These are phyloP conservation scores for Plantago major DNA, from an alignment of 257 asterid genomes.

Conservation along the genomic window DNA sequence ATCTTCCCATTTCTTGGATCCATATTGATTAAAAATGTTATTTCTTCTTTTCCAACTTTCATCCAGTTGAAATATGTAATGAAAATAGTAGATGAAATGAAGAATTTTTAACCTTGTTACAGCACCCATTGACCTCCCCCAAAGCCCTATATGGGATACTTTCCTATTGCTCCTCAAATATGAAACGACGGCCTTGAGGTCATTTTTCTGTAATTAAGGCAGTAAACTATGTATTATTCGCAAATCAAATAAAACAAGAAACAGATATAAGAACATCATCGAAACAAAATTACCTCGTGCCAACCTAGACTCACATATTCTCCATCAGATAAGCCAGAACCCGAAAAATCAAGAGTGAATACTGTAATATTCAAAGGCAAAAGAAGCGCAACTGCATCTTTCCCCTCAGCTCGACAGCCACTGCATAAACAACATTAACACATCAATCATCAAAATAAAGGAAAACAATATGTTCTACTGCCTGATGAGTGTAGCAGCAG, in stretches of 20 bases:
- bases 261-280: slow-evolving; percentile 15
- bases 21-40: background rate
- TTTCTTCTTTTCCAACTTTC: no score
- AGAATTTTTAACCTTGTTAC: slow-evolving; percentile 69
- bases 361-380: slow-evolving; percentile 91
- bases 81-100: no score
- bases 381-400: slow-evolving; percentile 93
- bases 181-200: slow-evolving; percentile 85
- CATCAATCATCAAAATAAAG: no score
- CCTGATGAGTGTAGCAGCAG: no score
- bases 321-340: slow-evolving; percentile 94
- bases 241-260: background rate
- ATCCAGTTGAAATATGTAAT: no score
- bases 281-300: slow-evolving; percentile 71
- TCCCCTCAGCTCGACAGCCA: slow-evolving; percentile 97
- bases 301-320: slow-evolving; percentile 94
- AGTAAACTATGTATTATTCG: slow-evolving; percentile 9
- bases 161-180: slow-evolving; percentile 67
- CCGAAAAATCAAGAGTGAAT: slow-evolving; percentile 91
- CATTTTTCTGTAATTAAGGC: slow-evolving; percentile 65
- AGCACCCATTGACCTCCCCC: slow-evolving; percentile 99
- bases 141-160: slow-evolving; percentile 84
- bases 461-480: no score
- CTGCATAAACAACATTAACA: no score
- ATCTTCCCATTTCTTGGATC: background rate